Evolutionary conservation across 2,329 filamentous ascomycete species (phyloP).

Genomic region (Curvularia verruculosa): DNA sequence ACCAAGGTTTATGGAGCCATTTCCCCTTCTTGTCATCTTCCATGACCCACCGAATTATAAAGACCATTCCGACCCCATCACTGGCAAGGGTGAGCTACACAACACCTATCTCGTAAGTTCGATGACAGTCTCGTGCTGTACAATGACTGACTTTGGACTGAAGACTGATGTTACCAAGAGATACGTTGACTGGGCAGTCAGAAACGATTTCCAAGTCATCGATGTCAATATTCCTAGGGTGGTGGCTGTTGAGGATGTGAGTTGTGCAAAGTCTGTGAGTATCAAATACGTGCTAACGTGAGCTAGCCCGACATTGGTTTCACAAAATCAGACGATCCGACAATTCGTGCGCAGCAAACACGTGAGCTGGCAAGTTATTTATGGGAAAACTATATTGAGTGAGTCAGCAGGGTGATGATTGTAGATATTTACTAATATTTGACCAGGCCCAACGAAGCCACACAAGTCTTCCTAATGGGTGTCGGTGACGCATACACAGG

Average conservation of each 20-base stretch:
- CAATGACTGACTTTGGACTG: slow-evolving; percentile 50
- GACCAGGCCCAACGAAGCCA: slow-evolving; percentile 62
- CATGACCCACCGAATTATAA: slow-evolving; percentile 74
- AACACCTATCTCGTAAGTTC: slow-evolving; percentile 83
- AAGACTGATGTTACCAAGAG: slow-evolving; percentile 81
- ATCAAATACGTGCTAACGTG: slow-evolving; percentile 6
- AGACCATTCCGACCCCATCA: slow-evolving; percentile 54
- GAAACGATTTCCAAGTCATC: slow-evolving; percentile 80
- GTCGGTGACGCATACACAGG: slow-evolving; percentile 88
- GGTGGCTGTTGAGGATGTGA: slow-evolving; percentile 68
- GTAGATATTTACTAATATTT: slow-evolving; percentile 13
- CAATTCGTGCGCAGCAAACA: slow-evolving; percentile 52
- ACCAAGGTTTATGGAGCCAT: slow-evolving; percentile 67
- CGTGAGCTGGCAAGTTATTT: slow-evolving; percentile 82
- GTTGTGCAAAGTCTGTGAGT: slow-evolving; percentile 11
- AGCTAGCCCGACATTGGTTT: slow-evolving; percentile 36
- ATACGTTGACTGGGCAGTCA: slow-evolving; percentile 83
- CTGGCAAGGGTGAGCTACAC: slow-evolving; percentile 77
- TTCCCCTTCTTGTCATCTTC: slow-evolving; percentile 80
- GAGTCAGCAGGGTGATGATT: slow-evolving; percentile 26
- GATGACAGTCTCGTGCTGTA: slow-evolving; percentile 37
- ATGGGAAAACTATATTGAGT: slow-evolving; percentile 97
- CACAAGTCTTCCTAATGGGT: slow-evolving; percentile 83
- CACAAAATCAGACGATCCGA: slow-evolving; percentile 56
- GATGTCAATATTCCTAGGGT: slow-evolving; percentile 90